phyloP scores from a whole-genome alignment of 768 basidiomycete species.

The Leucosporidium creatinivorum region DNA sequence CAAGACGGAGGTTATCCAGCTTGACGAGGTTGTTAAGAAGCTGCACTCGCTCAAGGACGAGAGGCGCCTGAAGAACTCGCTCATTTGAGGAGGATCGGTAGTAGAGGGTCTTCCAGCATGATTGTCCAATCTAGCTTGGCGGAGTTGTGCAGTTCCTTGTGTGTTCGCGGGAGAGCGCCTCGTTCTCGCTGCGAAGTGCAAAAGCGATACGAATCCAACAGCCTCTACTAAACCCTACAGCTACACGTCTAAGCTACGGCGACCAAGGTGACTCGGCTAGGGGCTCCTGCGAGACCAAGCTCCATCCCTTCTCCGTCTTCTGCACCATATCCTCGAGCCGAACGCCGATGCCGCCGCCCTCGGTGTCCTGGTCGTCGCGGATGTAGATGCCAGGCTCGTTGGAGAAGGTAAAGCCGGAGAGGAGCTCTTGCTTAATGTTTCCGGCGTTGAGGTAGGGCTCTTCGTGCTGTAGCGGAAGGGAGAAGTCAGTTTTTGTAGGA shows the following conservation, averaged over 20 bases:
- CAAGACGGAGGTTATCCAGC: slow-evolving; percentile 64
- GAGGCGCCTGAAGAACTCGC: slow-evolving; percentile 52
- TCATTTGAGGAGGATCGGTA: slow-evolving; percentile 35
- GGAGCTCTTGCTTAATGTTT: not conserved
- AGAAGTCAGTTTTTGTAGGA: not conserved
- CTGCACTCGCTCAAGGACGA: slow-evolving; percentile 63
- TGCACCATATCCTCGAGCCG: slow-evolving; percentile 22
- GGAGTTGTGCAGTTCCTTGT: no score
- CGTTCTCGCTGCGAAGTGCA: no score
- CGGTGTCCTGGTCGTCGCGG: not conserved
- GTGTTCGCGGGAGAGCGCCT: no score
- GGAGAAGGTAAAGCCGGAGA: slow-evolving; percentile 15
- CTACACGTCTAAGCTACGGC: not conserved
- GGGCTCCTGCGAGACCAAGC: slow-evolving; percentile 1
- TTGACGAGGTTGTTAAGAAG: slow-evolving; percentile 65
- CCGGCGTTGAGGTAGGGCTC: slow-evolving; percentile 21
- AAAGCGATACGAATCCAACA: no score
- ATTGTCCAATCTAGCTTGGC: no score
- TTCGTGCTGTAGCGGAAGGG: not conserved
- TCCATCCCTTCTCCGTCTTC: slow-evolving; percentile 16
- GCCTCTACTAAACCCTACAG: no score
- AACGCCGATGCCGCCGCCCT: slow-evolving; percentile 9
- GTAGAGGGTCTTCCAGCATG: not conserved
- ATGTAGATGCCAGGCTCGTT: slow-evolving; percentile 24
- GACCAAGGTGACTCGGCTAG: slow-evolving; percentile 3